Evolutionary conservation across 768 basidiomycete species (phyloP), one percentile per base, ranked within the genome.

Genomic region (Strobilomyces confusus): DNA sequence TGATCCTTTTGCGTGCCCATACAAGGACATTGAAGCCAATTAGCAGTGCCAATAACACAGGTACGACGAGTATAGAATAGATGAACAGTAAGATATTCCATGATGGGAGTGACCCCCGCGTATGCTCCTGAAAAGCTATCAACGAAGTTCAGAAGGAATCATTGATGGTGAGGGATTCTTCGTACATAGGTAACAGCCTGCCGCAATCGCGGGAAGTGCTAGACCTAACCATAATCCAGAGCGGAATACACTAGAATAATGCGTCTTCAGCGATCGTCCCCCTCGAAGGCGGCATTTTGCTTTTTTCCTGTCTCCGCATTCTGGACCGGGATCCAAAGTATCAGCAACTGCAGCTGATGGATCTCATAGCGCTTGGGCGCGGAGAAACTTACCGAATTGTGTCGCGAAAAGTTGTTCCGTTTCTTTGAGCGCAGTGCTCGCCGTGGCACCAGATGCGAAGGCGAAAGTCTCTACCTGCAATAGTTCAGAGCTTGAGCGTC

Each of bases 11-110:
- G 8, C 72, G 69, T 0, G 81, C 75, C 87, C 90, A 99, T 0
- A 86, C 87, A 22, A 84, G 60, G 8, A 98, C 57, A 65, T 99
- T 97, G 19, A 89, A 53, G 19, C 91, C 89, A 47, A 98, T 81
- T 1, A 97, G 72, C 33, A 92, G 56, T 2, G 83, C 75, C 62
- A 97, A 87, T 2, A 97, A 56, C 5, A 86, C 75, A 0, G 94
- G 93, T 3, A 97, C 67, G 40, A 84, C 70, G 29, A 95, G 68
- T 4, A 86, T 76, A 0, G 80, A 85, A 63, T 97, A 99, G 15
- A 95, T 73, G 60, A 83, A 86, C 36, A 98, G 72, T 6, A 98
- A 71, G 2, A 79, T 84, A 49, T 80, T 77, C 86, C 87, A 92
- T 6, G 79, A 82, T 2, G 84, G 84, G 15, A 95, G 79, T 0